A percentile compares a stretch with the other conserved stretches of the same genome.
phyloP scores from a whole-genome alignment of 441 rosid species.

The Erysimum cheiri region DNA sequence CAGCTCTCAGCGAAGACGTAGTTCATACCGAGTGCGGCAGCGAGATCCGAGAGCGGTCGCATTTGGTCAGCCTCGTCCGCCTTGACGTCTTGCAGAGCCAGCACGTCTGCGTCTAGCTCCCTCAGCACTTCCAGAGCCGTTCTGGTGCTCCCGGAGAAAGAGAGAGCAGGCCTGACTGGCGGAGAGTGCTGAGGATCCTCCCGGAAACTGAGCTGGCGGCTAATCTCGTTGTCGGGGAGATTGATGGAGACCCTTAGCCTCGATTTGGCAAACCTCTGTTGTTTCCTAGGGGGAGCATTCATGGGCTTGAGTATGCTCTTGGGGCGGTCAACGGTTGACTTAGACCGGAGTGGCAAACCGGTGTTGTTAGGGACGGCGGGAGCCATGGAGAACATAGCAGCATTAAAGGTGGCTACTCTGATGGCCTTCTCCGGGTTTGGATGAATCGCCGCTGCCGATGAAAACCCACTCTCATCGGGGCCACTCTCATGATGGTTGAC shows the following conservation, averaged over 20 bases:
- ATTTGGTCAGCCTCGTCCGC: slow-evolving; percentile 94
- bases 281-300: slow-evolving; percentile 46
- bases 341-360: slow-evolving; percentile 47
- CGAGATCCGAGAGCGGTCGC: slow-evolving; percentile 93
- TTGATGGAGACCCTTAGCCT: slow-evolving; percentile 90
- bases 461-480: neutral
- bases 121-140: slow-evolving; percentile 74
- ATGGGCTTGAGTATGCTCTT: slow-evolving; percentile 76
- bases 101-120: slow-evolving; percentile 80
- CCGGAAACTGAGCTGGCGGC: slow-evolving; percentile 61
- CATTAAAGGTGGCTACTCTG: slow-evolving; percentile 83
- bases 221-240: slow-evolving; percentile 93
- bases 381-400: slow-evolving; percentile 92
- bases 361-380: slow-evolving; percentile 66
- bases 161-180: slow-evolving; percentile 42
- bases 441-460: slow-evolving; percentile 50
- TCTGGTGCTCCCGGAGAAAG: slow-evolving; percentile 51
- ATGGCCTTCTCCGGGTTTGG: slow-evolving; percentile 51
- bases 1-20: slow-evolving; percentile 96
- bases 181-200: slow-evolving; percentile 53
- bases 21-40: slow-evolving; percentile 80
- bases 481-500: slow-evolving; percentile 34
- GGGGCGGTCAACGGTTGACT: slow-evolving; percentile 66
- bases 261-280: slow-evolving; percentile 66
- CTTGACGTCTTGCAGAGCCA: slow-evolving; percentile 92